Percentiles rank a stretch among this genome's conserved stretches.
These are phyloP conservation scores for Coniochaeta sp. DNA, from an alignment of 2,329 filamentous ascomycete species.

Conservation along the genomic window DNA sequence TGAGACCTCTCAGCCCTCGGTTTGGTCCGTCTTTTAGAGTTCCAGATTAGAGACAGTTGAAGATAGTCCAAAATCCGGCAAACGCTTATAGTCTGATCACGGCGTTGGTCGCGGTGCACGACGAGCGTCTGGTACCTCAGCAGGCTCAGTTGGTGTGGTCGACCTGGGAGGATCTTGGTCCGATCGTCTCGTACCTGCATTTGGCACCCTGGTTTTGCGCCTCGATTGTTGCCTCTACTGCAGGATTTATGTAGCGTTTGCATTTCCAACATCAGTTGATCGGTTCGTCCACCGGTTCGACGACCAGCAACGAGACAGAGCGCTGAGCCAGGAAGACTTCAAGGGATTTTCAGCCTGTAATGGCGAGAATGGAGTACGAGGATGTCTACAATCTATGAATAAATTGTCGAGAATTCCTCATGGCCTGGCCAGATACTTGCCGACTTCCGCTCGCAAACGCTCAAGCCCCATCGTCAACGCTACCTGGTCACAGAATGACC, in stretches of 20 bases:
- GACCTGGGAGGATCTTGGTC: neutral
- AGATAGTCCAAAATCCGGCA: neutral
- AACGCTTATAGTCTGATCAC: too few relatives aligned
- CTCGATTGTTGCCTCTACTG: neutral
- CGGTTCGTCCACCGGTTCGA: neutral
- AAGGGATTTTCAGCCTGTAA: neutral
- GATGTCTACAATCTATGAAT: too few relatives aligned
- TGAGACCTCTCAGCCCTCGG: neutral
- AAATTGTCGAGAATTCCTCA: too few relatives aligned
- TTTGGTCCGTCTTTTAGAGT: neutral
- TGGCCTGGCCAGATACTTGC: too few relatives aligned
- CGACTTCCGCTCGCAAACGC: neutral
- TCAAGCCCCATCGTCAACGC: neutral
- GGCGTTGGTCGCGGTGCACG: too few relatives aligned
- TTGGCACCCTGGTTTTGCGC: neutral
- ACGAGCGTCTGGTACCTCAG: too few relatives aligned
- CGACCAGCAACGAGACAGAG: neutral
- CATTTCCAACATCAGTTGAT: neutral
- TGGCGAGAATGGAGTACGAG: too few relatives aligned
- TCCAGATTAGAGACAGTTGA: neutral
- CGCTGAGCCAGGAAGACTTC: neutral
- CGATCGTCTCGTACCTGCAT: neutral
- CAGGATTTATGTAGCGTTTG: neutral
- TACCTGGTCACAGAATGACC: neutral
- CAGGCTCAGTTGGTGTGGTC: too few relatives aligned